These are phyloP conservation scores for Apiospora aurea DNA, from an alignment of 2,329 filamentous ascomycete species.

Conservation along the genomic window DNA sequence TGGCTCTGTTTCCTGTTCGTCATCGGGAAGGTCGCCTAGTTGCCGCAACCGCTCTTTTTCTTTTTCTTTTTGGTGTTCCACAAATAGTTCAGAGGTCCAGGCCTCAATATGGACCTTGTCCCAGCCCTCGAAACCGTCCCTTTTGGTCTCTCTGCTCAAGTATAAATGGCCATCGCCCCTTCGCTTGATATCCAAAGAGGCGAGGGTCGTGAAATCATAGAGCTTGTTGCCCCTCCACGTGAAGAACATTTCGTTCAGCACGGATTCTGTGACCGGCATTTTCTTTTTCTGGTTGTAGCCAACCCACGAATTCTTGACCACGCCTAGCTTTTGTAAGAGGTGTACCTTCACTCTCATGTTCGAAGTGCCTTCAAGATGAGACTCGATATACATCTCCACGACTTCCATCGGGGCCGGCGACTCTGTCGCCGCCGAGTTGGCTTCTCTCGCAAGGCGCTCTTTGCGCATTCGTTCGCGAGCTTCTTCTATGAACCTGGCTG, in stretches of 20 bases:
- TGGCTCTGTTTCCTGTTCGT: constrained; percentile 40
- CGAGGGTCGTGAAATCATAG: constrained; percentile 78
- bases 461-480: constrained; percentile 47
- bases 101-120: constrained; percentile 77
- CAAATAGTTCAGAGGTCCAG: constrained; percentile 72
- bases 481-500: constrained; percentile 53
- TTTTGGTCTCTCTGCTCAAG: constrained; percentile 40
- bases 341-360: constrained; percentile 70
- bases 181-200: constrained; percentile 67
- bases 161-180: constrained; percentile 52
- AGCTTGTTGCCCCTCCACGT: constrained; percentile 79
- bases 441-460: constrained; percentile 34
- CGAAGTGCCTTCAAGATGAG: constrained; percentile 66
- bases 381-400: constrained; percentile 70
- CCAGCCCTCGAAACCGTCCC: constrained; percentile 57
- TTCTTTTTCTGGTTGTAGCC: constrained; percentile 61
- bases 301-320: constrained; percentile 76
- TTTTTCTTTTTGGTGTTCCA: constrained; percentile 54
- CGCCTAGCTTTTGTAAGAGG: constrained; percentile 70
- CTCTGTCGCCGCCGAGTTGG: constrained; percentile 25
- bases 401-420: constrained; percentile 25
- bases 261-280: constrained; percentile 45
- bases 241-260: constrained; percentile 69
- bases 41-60: constrained; percentile 55
- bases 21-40: constrained; percentile 46